A percentile compares a stretch with the other conserved stretches of the same genome.
Evolutionary conservation across 345 rosid species (phyloP).

Genomic region (Camelina sativa): DNA sequence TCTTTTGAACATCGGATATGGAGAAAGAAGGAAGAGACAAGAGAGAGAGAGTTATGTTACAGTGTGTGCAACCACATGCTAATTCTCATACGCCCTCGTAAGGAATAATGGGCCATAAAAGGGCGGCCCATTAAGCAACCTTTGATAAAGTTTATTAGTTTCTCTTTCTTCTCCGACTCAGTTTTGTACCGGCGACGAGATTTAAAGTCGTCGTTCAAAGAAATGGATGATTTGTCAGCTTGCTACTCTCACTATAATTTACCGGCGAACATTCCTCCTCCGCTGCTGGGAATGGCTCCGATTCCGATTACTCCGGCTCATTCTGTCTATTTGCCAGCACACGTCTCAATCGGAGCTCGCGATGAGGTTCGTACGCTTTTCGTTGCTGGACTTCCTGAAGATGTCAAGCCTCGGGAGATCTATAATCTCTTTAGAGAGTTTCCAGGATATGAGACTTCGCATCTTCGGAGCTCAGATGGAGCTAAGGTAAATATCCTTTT

Average conservation of each 20-base stretch:
- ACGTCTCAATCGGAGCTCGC: slow-evolving; percentile 37
- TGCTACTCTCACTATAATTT: slow-evolving; percentile 53
- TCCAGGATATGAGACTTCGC: slow-evolving; percentile 88
- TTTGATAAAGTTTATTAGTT: neutral
- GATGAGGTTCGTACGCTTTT: slow-evolving; percentile 84
- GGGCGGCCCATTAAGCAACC: slow-evolving; percentile 16
- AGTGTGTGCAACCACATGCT: slow-evolving; percentile 11
- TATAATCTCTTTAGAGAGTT: slow-evolving; percentile 87
- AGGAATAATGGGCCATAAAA: neutral
- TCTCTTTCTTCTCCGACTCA: neutral
- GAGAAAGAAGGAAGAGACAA: slow-evolving; percentile 1
- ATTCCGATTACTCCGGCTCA: slow-evolving; percentile 38
- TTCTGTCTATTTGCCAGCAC: slow-evolving; percentile 50
- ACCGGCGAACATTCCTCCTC: slow-evolving; percentile 45
- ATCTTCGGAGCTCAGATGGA: slow-evolving; percentile 64
- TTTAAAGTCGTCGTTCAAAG: neutral
- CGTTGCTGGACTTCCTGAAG: slow-evolving; percentile 89
- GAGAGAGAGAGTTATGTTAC: slow-evolving; percentile 3
- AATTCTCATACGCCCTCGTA: slow-evolving; percentile 2
- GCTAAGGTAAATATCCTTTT: slow-evolving; percentile 26
- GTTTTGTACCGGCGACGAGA: slow-evolving; percentile 10
- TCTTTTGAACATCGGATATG: slow-evolving; percentile 21
- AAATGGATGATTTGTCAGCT: slow-evolving; percentile 69
- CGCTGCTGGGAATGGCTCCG: slow-evolving; percentile 37
- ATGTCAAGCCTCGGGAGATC: slow-evolving; percentile 85